These are phyloP conservation scores for Cryptococcus sp. DNA, from an alignment of 1,284 basidiomycete species.

Conservation along the genomic window DNA sequence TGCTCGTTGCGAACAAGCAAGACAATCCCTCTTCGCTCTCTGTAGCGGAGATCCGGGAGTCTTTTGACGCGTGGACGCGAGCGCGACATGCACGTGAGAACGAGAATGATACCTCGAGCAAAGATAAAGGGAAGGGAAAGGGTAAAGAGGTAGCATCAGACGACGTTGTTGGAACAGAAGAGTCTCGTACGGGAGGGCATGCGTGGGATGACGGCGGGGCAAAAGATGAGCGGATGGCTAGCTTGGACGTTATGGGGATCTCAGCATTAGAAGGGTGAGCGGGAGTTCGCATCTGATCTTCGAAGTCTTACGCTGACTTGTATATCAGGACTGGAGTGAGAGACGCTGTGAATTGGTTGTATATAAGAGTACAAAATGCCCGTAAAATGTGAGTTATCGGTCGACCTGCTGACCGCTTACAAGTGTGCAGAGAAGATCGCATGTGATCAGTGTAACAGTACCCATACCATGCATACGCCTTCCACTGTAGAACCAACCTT, in stretches of 20 bases:
- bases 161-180: neutral
- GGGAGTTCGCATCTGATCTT: neutral
- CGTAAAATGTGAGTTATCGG: conserved; percentile 58
- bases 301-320: neutral
- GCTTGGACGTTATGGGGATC: conserved; percentile 85
- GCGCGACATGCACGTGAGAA: conserved; percentile 21
- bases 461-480: neutral
- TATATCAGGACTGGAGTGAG: conserved; percentile 74
- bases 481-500: no score
- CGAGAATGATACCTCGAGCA: conserved; percentile 6
- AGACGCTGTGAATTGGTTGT: conserved; percentile 89
- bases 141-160: conserved; percentile 11
- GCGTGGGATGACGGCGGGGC: conserved; percentile 58
- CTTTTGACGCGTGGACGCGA: conserved; percentile 77
- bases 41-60: conserved; percentile 82
- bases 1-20: conserved; percentile 91
- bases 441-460: neutral
- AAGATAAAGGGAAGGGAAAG: conserved; percentile 20
- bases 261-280: conserved; percentile 85
- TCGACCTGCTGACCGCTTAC: no score
- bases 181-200: conserved; percentile 1
- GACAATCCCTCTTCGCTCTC: conserved; percentile 75
- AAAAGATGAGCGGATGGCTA: conserved; percentile 63
- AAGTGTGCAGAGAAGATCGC: conserved; percentile 2
- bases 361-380: conserved; percentile 87